phyloP scores from a whole-genome alignment of 441 rosid genomes.

The Croton laevigatus region DNA sequence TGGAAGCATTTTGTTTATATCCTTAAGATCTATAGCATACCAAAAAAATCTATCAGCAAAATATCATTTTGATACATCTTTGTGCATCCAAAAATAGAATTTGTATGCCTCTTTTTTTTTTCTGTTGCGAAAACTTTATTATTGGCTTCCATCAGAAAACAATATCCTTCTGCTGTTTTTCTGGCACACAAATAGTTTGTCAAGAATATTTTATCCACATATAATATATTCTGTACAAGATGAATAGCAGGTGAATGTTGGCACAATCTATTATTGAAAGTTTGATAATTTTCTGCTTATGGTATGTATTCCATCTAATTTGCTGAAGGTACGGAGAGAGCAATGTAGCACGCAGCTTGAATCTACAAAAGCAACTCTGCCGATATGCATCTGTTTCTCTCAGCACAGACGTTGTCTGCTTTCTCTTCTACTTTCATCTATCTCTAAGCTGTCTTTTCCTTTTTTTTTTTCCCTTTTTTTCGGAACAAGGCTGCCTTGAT shows the following conservation, averaged over 20 bases:
- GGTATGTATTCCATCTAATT: conserved; percentile 24
- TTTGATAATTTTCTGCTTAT: conserved; percentile 4
- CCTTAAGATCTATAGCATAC: background rate
- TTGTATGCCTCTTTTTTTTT: background rate
- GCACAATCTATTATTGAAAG: background rate
- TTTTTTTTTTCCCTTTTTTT: too few relatives aligned
- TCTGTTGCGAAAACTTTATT: background rate
- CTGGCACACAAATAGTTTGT: background rate
- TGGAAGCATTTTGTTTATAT: background rate
- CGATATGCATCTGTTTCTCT: conserved; percentile 82
- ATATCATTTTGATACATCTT: background rate
- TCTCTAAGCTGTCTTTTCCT: conserved; percentile 3
- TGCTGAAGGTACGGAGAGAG: conserved; percentile 65
- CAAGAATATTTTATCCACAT: background rate
- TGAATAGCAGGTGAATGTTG: conserved; percentile 5
- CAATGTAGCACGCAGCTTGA: conserved; percentile 44
- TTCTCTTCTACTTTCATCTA: conserved; percentile 21
- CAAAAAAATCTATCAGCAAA: background rate
- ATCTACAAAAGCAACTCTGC: conserved; percentile 68
- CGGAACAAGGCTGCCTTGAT: background rate
- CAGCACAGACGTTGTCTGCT: conserved; percentile 52
- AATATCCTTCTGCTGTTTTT: background rate
- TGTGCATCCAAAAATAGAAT: background rate
- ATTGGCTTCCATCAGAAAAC: background rate
- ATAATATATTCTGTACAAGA: background rate